Base-by-base conservation (phyloP, 371 early-diverging fungal genomes). In the Mucor piriformis region DNA sequence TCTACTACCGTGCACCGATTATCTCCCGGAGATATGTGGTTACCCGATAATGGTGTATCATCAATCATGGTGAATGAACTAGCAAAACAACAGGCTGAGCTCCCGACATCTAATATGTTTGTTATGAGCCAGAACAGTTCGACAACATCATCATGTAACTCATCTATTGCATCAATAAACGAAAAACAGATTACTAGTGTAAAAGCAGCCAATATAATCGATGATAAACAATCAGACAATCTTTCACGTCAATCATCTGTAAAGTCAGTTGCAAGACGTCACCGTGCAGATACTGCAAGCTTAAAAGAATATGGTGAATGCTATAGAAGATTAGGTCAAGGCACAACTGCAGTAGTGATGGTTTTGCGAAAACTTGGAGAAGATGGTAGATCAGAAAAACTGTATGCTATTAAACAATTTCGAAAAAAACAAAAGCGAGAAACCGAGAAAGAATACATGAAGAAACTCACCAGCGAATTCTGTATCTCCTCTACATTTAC, bases 381-480 rank as follows among this genome's bases (percentile, higher is more conserved):
- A 16, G 68, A 72, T 6, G 69, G 74, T 59, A 48, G 63, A 50
- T 64, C 75, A 40, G 88, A 90, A 50, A 90, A 87, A 69, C 73
- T 91, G 52, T 95, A 86, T 71, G 96, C 96, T 8, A 86, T 96
- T 71, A 96, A 96, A 68, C 92, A 93, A 63, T 96, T 95, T 70
- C 83, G 95, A 63, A 92, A 92, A 67, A 86, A 90, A 43, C 74
- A 85, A 43, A 89, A 90, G 63, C 80, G 90, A 66, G 95, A 95
- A 79, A 74, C 85, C 6, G 89, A 94, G 73, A 88, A 89, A 66
- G 92, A 93, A 61, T 96, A 94, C 69, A 82, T 96, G 79, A 94
- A 95, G 68, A 90, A 87, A 66, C 77, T 96, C 57, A 91, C 91
- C 35, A 84, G 90, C 61, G 95, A 96, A 73, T 96, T 95, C 64